Evolutionary conservation across 1,284 basidiomycete genomes (phyloP), one percentile per base, ranked within the genome.

Genomic region (Tremellales sp.): DNA sequence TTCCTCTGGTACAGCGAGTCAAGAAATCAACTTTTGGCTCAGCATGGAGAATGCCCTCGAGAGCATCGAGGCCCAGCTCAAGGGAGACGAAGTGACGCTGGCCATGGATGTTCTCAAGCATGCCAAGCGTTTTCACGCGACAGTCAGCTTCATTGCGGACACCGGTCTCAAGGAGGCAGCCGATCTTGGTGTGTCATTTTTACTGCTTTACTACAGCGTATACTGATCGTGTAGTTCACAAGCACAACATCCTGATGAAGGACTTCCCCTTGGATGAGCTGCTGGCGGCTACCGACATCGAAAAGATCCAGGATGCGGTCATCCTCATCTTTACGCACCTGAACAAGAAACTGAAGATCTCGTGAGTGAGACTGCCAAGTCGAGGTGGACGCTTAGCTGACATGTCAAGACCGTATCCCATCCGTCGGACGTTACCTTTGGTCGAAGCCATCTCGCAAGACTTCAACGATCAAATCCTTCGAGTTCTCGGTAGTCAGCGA

Each of bases 21-120:
- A 99, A 66, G 94, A 98, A 71, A 90, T 98, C 78, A 97, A 97
- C 75, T 98, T 98, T 67, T 98, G 96, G 94, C 77, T 97, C 27
- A 89, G 86, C 67, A 82, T 97, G 75, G 94, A 98, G 70, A 80
- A 87, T 46, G 93, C 93, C 1, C 75, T 97, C 54, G 94, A 98
- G 65, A 85, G 82, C 0, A 97, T 98, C 65, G 93, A 97, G 68
- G 78, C 82, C 1, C 96, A 98, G 68, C 79, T 98, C 47, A 80
- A 86, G 54, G 89, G 89, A 57, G 92, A 97, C 49, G 89, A 92
- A 67, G 89, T 98, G 52, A 84, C 83, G 46, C 84, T 98, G 79
- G 92, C 96, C 19, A 87, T 98, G 81, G 94, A 96, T 57, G 89
- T 92, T 57, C 78, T 98, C 52, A 82, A 92, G 63, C 91, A 96